phyloP scores from a whole-genome alignment of 1,284 basidiomycete genomes.

The Leccinum solheimii region DNA sequence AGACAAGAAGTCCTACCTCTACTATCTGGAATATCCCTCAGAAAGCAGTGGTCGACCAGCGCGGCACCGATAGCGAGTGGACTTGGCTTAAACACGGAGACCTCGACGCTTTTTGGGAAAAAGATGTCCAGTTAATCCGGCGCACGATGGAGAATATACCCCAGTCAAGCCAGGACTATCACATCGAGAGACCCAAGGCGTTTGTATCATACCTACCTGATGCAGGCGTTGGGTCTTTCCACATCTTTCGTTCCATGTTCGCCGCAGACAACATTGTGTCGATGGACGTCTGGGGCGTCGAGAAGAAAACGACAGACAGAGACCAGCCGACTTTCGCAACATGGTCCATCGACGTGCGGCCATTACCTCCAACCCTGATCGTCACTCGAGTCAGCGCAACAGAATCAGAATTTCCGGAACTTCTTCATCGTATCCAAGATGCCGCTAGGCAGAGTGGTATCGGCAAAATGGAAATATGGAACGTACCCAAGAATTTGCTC shows the following conservation, averaged over 20 bases:
- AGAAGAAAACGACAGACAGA: slow-evolving; percentile 12
- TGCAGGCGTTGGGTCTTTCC: slow-evolving; percentile 23
- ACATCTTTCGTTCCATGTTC: slow-evolving; percentile 15
- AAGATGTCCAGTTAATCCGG: slow-evolving; percentile 27
- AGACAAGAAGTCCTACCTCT: slow-evolving; percentile 39
- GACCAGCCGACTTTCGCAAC: slow-evolving; percentile 43
- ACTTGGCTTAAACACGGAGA: slow-evolving; percentile 19
- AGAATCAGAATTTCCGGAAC: slow-evolving; percentile 37
- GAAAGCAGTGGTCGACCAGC: background rate
- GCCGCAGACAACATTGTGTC: slow-evolving; percentile 14
- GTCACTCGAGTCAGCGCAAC: slow-evolving; percentile 51
- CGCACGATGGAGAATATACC: slow-evolving; percentile 24
- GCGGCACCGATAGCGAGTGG: slow-evolving; percentile 24
- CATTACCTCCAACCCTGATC: slow-evolving; percentile 41
- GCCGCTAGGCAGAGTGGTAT: slow-evolving; percentile 43
- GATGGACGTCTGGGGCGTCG: slow-evolving; percentile 43
- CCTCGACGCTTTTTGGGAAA: slow-evolving; percentile 17
- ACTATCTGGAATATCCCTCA: slow-evolving; percentile 45
- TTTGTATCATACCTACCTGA: slow-evolving; percentile 22
- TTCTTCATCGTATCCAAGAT: slow-evolving; percentile 42
- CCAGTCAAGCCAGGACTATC: slow-evolving; percentile 6
- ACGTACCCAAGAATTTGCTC: slow-evolving; percentile 41
- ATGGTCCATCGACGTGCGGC: slow-evolving; percentile 51
- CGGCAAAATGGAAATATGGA: slow-evolving; percentile 56
- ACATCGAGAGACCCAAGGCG: slow-evolving; percentile 11